These are phyloP conservation scores for Orbilia brochopaga DNA, from an alignment of 2,329 filamentous ascomycete genomes.

Conservation along the genomic window DNA sequence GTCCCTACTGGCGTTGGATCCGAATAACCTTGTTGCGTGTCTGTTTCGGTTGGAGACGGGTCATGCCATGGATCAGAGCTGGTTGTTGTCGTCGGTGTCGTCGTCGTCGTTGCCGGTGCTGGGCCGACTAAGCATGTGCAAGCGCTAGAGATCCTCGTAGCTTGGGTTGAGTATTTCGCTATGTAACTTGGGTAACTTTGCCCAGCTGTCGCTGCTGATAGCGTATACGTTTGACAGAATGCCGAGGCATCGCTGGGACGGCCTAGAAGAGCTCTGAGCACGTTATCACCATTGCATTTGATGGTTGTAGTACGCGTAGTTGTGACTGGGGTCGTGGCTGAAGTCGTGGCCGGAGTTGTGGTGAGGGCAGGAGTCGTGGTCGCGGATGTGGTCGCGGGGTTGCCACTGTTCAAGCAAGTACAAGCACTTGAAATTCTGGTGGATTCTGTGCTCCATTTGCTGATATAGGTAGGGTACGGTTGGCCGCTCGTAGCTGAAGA, in stretches of 20 bases:
- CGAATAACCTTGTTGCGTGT: not conserved
- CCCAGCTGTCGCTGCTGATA: not conserved
- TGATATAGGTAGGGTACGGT: conserved; percentile 2
- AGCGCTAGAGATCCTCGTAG: conserved; percentile 5
- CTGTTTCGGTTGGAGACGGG: not conserved
- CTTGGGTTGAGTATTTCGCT: not conserved
- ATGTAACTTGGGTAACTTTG: not conserved
- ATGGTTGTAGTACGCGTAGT: not conserved
- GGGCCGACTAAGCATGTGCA: not conserved
- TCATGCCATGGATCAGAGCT: conserved; percentile 1
- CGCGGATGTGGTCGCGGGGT: not conserved
- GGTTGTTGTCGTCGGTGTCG: not conserved
- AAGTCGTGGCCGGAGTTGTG: too few relatives aligned
- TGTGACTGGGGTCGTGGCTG: too few relatives aligned
- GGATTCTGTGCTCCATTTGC: not conserved
- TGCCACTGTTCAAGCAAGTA: not conserved
- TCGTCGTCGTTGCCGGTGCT: not conserved
- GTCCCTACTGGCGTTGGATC: not conserved
- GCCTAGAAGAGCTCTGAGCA: not conserved
- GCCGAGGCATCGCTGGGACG: not conserved
- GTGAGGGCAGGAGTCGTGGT: too few relatives aligned
- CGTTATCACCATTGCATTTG: not conserved
- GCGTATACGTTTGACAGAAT: conserved; percentile 2
- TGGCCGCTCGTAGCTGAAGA: not conserved
- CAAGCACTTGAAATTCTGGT: not conserved